Percentiles rank a stretch among this genome's conserved stretches.
Conservation (phyloP, 192 early-diverging fungal genomes). For the Linnemannia zychae region DNA sequence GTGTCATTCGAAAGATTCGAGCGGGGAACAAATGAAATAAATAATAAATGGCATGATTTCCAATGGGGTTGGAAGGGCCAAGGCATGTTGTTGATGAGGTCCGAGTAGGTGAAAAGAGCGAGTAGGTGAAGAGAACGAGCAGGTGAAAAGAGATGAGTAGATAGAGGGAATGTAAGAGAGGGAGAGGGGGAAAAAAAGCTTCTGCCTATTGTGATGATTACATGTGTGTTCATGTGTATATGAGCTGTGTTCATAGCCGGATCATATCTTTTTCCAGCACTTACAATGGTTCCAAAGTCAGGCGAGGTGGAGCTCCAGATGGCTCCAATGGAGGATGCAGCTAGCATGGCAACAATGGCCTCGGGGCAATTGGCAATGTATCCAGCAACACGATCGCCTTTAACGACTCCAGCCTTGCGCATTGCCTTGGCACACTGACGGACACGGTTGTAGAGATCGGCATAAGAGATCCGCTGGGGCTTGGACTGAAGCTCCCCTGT, state of each 20-base stretch:
- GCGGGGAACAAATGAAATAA: background rate
- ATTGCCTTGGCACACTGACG: slow-evolving; percentile 80
- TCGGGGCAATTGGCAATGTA: slow-evolving; percentile 92
- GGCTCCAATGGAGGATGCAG: slow-evolving; percentile 85
- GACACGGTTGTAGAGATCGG: slow-evolving; percentile 79
- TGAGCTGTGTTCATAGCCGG: too few relatives aligned
- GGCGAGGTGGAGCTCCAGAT: slow-evolving; percentile 96
- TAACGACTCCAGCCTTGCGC: slow-evolving; percentile 73
- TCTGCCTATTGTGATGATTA: too few relatives aligned
- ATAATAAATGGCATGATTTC: background rate
- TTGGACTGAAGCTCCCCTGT: slow-evolving; percentile 54
- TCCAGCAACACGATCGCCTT: slow-evolving; percentile 90
- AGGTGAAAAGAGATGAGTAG: too few relatives aligned
- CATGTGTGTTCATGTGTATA: too few relatives aligned
- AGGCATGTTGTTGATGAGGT: too few relatives aligned
- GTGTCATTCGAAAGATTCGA: background rate
- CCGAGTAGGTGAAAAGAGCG: too few relatives aligned
- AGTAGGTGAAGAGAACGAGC: too few relatives aligned
- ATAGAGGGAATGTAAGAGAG: too few relatives aligned
- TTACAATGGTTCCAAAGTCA: slow-evolving; percentile 92
- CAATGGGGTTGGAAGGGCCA: background rate
- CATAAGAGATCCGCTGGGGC: slow-evolving; percentile 70
- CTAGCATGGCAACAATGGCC: slow-evolving; percentile 84
- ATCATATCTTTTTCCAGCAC: too few relatives aligned
- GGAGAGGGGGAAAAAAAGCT: too few relatives aligned